A percentile compares a stretch with the other conserved stretches of the same genome.
phyloP scores from a whole-genome alignment of 2,329 filamentous ascomycete species.

The Kalmusia sp. region DNA sequence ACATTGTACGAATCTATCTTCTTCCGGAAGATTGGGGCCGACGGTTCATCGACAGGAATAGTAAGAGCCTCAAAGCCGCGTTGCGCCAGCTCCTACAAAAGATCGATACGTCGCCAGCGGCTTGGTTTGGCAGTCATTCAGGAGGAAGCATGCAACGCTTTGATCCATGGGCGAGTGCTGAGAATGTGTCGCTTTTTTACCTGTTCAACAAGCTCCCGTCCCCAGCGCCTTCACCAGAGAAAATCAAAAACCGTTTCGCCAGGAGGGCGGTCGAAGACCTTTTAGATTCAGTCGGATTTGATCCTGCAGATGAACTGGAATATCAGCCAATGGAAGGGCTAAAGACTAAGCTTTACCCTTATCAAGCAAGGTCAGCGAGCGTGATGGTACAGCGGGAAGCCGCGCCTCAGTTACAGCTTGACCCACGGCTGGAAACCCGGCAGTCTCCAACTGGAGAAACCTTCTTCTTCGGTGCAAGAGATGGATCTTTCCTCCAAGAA shows the following conservation, averaged over 20 bases:
- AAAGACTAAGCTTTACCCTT: conserved; percentile 72
- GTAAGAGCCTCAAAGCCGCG: conserved; percentile 53
- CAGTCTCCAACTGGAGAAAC: conserved; percentile 65
- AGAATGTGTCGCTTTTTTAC: conserved; percentile 66
- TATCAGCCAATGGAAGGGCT: conserved; percentile 60
- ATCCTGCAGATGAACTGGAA: conserved; percentile 41
- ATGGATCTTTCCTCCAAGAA: conserved; percentile 67
- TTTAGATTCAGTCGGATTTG: conserved; percentile 51
- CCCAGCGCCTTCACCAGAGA: conserved; percentile 63
- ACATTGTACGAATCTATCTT: conserved; percentile 63
- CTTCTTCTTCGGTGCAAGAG: conserved; percentile 76
- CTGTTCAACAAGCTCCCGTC: conserved; percentile 78
- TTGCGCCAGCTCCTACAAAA: conserved; percentile 58
- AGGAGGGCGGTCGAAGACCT: conserved; percentile 64
- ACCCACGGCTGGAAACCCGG: conserved; percentile 73
- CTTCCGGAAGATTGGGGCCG: conserved; percentile 71
- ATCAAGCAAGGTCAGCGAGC: conserved; percentile 81
- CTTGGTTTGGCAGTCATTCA: conserved; percentile 62
- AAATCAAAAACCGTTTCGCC: conserved; percentile 59
- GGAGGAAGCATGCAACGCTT: conserved; percentile 33
- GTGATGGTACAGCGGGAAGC: conserved; percentile 84
- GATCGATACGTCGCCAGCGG: conserved; percentile 62
- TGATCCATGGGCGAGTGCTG: conserved; percentile 49
- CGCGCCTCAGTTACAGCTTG: conserved; percentile 68
- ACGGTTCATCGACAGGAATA: conserved; percentile 58